Evolutionary conservation across 345 rosid genomes (phyloP), one percentile per base, ranked within the genome.

Genomic region (Eucalyptus curtisii): DNA sequence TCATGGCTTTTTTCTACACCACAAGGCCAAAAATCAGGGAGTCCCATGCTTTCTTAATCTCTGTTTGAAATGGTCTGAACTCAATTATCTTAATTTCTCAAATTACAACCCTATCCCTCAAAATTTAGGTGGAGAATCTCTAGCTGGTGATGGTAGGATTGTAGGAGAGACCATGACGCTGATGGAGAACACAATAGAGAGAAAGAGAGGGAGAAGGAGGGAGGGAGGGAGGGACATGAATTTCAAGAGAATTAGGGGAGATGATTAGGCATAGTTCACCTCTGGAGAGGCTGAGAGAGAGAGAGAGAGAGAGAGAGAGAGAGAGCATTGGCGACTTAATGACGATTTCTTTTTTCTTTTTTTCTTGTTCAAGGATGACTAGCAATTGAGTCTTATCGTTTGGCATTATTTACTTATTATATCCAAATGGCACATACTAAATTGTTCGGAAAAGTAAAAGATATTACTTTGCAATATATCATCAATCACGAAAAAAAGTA

Each of bases 111-210:
- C 0, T n/a, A 14, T 10, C 30, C 33, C 71, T 19, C 0, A 7
- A 30, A 30, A 13, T 64, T 30, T 64, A 13, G 71, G 71, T n/a
- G 71, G 37, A 64, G 71, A 27, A 27, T 59, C 68, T 59, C 31
- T 0, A 1, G 16, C 16, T 0, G 1, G 1, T 59, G n/a, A 12
- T 59, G 68, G 15, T 27, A 59, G 31, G 68, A 11, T 59, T 59
- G 68, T 13, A 11, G 31, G 68, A 59, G 68, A 59, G 68, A 27
- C 68, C 68, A 13, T 12, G 31, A 27, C 7, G 16, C 0, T 5
- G 31, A 59, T 0, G 0, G 8, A 59, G 68, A 59, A 12, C 0
- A 0, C 30, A 55, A 55, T 22, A 22, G 30, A 55, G 61, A 55
- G 13, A 55, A 10, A 55, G 57, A 24, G 66, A 2, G 20, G 16